Evolutionary conservation across 306 rosid genomes (phyloP).

Genomic region (Cicer pinnatifidum): DNA sequence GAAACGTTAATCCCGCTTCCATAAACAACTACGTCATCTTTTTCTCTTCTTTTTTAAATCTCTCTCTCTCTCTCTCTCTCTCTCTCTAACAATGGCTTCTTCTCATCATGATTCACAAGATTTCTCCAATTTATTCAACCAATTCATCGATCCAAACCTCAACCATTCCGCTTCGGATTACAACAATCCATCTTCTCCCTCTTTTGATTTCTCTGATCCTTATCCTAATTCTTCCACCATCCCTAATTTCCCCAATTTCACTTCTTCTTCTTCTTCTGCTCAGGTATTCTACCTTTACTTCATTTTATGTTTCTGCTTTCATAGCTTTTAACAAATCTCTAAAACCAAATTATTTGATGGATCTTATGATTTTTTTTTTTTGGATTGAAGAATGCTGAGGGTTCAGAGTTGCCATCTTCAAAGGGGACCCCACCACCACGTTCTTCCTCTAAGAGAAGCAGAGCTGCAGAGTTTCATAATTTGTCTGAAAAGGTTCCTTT

Average conservation of each 20-base stretch:
- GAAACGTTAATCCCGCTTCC: constrained; percentile 47
- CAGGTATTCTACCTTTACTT: constrained; percentile 19
- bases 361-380: constrained; percentile 25
- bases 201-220: constrained; percentile 49
- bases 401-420: constrained; percentile 54
- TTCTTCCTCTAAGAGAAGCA: constrained; percentile 76
- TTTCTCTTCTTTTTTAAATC: not conserved
- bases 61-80: constrained; percentile 23
- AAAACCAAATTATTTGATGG: constrained; percentile 1
- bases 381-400: constrained; percentile 58
- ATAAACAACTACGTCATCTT: not conserved
- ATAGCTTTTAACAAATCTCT: constrained; percentile 1
- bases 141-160: constrained; percentile 49
- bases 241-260: constrained; percentile 24
- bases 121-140: constrained; percentile 65
- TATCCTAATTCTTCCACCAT: constrained; percentile 41
- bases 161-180: constrained; percentile 39
- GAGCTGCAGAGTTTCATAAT: constrained; percentile 96
- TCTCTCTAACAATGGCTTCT: constrained; percentile 15
- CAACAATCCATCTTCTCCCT: constrained; percentile 39
- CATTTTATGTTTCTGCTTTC: not conserved
- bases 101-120: constrained; percentile 55
- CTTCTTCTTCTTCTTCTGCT: constrained; percentile 14
- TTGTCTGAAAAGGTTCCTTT: constrained; percentile 83
- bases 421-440: constrained; percentile 56